A percentile compares a stretch with the other conserved stretches of the same genome.
These are phyloP conservation scores for Phytophthora meadii DNA, from an alignment of 352 stramenopile genomes.

Conservation along the genomic window DNA sequence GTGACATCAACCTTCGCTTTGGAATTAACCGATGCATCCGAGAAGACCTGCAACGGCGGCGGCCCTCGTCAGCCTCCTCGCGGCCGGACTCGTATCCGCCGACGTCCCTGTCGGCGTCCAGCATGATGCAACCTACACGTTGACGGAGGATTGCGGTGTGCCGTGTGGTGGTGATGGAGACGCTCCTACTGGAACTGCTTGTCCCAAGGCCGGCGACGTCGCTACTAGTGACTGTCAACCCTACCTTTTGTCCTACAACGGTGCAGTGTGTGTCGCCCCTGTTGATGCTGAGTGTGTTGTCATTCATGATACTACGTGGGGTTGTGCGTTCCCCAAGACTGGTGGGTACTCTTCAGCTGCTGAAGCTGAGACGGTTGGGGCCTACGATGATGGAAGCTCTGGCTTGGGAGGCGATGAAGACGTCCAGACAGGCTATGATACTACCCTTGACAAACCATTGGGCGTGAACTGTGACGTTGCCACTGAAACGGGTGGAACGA, in stretches of 20 bases:
- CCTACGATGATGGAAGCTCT: neutral
- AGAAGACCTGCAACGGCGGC: conserved; percentile 12
- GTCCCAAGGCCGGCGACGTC: conserved; percentile 29
- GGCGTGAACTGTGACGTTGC: neutral
- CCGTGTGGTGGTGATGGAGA: conserved; percentile 24
- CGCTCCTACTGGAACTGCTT: conserved; percentile 9
- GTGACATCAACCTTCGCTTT: conserved; percentile 15
- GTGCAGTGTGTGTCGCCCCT: conserved; percentile 25
- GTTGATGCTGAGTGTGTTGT: conserved; percentile 27
- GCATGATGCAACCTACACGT: conserved; percentile 30
- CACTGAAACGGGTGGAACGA: neutral
- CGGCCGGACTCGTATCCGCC: conserved; percentile 7
- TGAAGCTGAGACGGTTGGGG: neutral
- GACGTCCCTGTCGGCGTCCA: conserved; percentile 27
- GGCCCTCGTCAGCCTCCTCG: conserved; percentile 20
- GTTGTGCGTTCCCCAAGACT: conserved; percentile 25
- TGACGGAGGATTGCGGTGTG: conserved; percentile 28
- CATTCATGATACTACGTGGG: conserved; percentile 14
- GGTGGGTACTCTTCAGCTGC: conserved; percentile 9
- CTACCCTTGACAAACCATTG: neutral
- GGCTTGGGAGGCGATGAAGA: neutral
- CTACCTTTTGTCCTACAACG: conserved; percentile 33
- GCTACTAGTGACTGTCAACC: conserved; percentile 23
- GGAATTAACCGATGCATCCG: conserved; percentile 11
- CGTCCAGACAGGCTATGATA: neutral